Evolutionary conservation across 495 filamentous ascomycete species (phyloP).

Genomic region (Cladorrhinum samala): DNA sequence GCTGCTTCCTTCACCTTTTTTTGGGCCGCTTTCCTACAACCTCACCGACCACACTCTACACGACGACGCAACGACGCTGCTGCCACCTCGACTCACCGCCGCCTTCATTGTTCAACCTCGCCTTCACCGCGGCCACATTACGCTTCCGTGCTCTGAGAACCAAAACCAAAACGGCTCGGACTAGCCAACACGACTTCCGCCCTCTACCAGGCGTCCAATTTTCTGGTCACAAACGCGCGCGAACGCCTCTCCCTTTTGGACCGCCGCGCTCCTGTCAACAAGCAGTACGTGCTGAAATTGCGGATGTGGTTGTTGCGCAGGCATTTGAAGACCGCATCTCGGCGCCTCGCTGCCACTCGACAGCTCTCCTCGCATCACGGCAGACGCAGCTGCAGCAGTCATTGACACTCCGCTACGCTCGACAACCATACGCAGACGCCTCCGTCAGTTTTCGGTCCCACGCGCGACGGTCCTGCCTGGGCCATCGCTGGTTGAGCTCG

Average conservation of each 20-base stretch:
- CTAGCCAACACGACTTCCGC: not conserved
- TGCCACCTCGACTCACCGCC: not conserved
- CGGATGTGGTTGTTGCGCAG: not conserved
- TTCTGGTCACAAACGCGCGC: not conserved
- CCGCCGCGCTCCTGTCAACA: no score
- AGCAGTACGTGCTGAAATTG: not conserved
- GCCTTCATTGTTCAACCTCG: not conserved
- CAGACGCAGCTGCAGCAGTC: no score
- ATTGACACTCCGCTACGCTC: no score
- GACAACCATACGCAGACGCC: no score
- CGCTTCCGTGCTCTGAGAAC: no score
- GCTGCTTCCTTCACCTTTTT: no score
- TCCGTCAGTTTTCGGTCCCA: no score
- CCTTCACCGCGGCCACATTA: not conserved
- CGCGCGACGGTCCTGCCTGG: no score
- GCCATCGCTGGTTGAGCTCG: slow-evolving; percentile 19
- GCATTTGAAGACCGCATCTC: not conserved
- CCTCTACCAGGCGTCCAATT: not conserved
- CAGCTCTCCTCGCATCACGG: no score
- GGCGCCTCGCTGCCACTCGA: not conserved
- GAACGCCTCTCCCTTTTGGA: no score
- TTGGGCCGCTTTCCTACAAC: not conserved
- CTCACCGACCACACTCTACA: not conserved
- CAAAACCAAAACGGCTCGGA: no score
- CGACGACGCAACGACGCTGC: not conserved